Base-by-base conservation (phyloP, 768 basidiomycete species). In the Boletus coccyginus region DNA sequence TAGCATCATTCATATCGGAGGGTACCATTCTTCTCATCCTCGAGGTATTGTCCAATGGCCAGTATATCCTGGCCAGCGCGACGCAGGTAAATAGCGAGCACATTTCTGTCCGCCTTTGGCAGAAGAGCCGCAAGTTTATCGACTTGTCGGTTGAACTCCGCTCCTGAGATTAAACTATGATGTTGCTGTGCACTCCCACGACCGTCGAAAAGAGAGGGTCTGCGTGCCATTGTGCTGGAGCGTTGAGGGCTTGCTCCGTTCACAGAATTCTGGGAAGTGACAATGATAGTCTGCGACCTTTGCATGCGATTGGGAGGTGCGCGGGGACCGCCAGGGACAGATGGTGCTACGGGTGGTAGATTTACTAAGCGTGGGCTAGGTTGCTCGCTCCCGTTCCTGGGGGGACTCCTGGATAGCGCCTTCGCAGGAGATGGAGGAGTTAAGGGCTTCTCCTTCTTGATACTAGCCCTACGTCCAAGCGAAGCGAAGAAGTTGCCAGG, bases 41-140 rank as follows among this genome's bases (percentile, higher is more conserved):
- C 90, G 12, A 93, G 75, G 68, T 90, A 93, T 66, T 90, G 87
- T 16, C 89, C 89, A 62, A 93, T 90, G n/a, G 91, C 91, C 42
- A 90, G 74, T 42, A 92, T 87, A 70, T 91, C 90, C 66, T 89
- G 83, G 21, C 91, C 91, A 11, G 89, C 77, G 11, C 87, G 79
- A 31, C 82, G 81, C 56, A 93, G 70, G 69, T 93, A 93, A 14
- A 83, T 81, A 39, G 85, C 85, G 9, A 93, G 78, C 2, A 90
- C 73, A 21, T 70, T 74, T 44, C 82, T 79, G 60, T 92, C 84
- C 35, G 87, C 91, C 61, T 87, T 83, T 16, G 91, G 91, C 33
- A 92, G 73, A 40, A 92, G 73, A 57, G 84, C 83, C 2, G 78
- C 77, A 46, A 93, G 81, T 66, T 83, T 86, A 62, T 90, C 85